Evolutionary conservation across 2,329 filamentous ascomycete species (phyloP).

Genomic region (Fusarium sp.): DNA sequence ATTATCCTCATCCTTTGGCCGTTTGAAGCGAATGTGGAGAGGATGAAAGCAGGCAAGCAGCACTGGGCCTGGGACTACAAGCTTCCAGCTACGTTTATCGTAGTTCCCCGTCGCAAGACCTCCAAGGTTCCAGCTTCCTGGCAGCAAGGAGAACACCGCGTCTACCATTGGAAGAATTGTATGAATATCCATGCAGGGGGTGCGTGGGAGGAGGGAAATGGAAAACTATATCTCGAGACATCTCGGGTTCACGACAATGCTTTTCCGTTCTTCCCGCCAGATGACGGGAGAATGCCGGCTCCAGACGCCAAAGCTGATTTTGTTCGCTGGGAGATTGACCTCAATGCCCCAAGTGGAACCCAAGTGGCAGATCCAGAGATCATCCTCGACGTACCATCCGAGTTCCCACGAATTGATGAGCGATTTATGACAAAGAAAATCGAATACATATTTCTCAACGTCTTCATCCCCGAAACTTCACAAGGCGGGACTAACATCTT

Average conservation of each 20-base stretch:
- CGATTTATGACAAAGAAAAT: slow-evolving; percentile 14
- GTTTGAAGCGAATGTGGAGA: slow-evolving; percentile 12
- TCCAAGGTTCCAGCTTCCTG: not conserved
- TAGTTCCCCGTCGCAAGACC: not conserved
- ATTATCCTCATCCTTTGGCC: slow-evolving; percentile 26
- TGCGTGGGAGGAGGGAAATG: slow-evolving; percentile 25
- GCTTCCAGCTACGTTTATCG: slow-evolving; percentile 19
- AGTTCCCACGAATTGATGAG: slow-evolving; percentile 26
- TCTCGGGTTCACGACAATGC: slow-evolving; percentile 31
- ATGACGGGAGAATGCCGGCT: slow-evolving; percentile 11
- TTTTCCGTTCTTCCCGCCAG: slow-evolving; percentile 21
- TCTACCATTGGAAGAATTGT: slow-evolving; percentile 28
- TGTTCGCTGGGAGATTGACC: slow-evolving; percentile 36
- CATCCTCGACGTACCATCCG: slow-evolving; percentile 9
- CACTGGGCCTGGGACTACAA: slow-evolving; percentile 28
- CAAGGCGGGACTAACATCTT: slow-evolving; percentile 15
- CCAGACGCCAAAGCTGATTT: slow-evolving; percentile 8
- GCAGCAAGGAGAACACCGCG: slow-evolving; percentile 20
- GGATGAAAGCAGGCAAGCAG: slow-evolving; percentile 24
- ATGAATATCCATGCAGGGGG: slow-evolving; percentile 27
- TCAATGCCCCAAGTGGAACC: not conserved
- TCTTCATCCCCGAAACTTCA: slow-evolving; percentile 9
- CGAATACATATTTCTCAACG: slow-evolving; percentile 18
- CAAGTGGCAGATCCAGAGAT: slow-evolving; percentile 4
- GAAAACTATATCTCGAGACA: slow-evolving; percentile 24